Conservation (phyloP, 129 eudicot genomes). For the Saposhnikovia divaricata region DNA sequence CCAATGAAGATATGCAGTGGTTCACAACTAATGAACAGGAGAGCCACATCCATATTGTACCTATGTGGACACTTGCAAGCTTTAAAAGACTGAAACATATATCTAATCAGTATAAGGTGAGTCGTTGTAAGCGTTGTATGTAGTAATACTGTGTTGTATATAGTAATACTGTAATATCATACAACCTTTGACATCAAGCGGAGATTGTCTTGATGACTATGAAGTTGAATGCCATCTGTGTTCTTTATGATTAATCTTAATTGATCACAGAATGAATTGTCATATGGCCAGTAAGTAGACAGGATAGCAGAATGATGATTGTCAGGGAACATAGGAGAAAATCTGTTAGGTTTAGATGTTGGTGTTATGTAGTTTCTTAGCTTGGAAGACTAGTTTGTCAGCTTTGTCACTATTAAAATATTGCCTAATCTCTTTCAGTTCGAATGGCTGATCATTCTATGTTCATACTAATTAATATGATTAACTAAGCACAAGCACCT, state of each 20-base stretch:
- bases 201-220: background rate
- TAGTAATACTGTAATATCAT: background rate
- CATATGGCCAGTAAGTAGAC: background rate
- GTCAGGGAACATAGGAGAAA: background rate
- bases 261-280: background rate
- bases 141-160: background rate
- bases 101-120: slow-evolving; percentile 68
- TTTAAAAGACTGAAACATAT: slow-evolving; percentile 77
- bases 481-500: background rate
- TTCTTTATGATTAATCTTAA: background rate
- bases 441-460: background rate
- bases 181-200: background rate
- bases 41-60: slow-evolving; percentile 89
- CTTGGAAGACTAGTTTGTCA: background rate
- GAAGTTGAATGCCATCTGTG: background rate
- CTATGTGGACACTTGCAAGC: slow-evolving; percentile 95
- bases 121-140: background rate
- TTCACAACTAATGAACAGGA: slow-evolving; percentile 75
- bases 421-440: background rate
- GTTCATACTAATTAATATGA: background rate
- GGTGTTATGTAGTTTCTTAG: background rate
- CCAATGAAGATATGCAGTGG: slow-evolving; percentile 79
- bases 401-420: background rate
- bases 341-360: background rate
- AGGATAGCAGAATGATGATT: background rate